Evolutionary conservation across 306 rosid genomes (phyloP), one percentile per base, ranked within the genome.

Genomic region (Vigna hirtella): DNA sequence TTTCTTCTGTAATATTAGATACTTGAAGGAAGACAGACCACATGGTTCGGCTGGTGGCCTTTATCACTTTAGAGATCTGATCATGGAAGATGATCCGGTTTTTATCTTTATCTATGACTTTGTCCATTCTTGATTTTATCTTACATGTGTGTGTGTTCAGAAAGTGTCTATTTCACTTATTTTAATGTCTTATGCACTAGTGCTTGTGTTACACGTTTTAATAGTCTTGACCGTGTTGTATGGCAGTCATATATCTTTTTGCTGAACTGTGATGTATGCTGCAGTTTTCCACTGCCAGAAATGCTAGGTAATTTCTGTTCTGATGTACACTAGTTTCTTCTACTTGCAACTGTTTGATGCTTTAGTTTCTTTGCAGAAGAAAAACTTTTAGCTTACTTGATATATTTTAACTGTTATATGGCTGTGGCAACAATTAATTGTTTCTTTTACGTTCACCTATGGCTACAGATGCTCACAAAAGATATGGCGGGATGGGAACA

Each of bases 21-120:
- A 95, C 82, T 77, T 95, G 90, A 95, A 74, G 85, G 99, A 95
- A 79, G 98, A 95, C 36, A 93, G 85, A 74, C 99, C 99, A 38
- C 98, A 90, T 74, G 99, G 98, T 75, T 95, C 99, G 45, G 99
- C 96, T 74, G 99, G 99, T 79, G 97, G 98, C 14, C 89, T 95
- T 66, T 90, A 93, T 77, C 89, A 87, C 82, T 95, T 95, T 72
- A 88, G 89, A 80, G 96, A 95, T 91, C 79, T 87, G 78, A 90
- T 95, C 88, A 90, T 93, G 98, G 98, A 95, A 87, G 98, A 93
- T 34, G 83, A 72, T 83, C 97, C 98, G 81, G 99, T 95, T 81
- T 64, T 61, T 66, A 15, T 66, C 75, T 82, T 67, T 56, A 34
- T 83, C 81, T 73, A 47, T 74, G 81, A 18, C 71, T 74, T 51